These are phyloP conservation scores for Trametes cubensis DNA, from an alignment of 768 basidiomycete genomes.

Conservation along the genomic window DNA sequence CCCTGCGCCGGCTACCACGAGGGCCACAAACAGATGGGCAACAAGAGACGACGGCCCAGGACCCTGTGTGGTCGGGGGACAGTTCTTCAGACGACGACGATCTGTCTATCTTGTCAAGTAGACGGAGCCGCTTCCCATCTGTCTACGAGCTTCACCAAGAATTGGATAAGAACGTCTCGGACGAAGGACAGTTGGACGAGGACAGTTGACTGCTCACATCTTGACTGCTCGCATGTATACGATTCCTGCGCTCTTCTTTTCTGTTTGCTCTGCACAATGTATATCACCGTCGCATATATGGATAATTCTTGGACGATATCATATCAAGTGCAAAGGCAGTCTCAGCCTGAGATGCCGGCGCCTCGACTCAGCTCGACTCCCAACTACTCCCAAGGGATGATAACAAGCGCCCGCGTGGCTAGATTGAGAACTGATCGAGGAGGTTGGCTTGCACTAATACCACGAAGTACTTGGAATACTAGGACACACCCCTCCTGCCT, in stretches of 20 bases:
- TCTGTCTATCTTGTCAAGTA: slow-evolving; percentile 26
- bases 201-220: slow-evolving; percentile 3
- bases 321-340: no score
- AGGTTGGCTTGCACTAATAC: background rate
- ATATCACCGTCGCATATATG: no score
- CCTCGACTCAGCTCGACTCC: no score
- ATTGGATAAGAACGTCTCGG: slow-evolving; percentile 15
- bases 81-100: slow-evolving; percentile 35
- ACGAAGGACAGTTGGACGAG: slow-evolving; percentile 11
- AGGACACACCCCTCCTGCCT: background rate
- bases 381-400: no score
- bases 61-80: slow-evolving; percentile 29
- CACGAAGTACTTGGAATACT: slow-evolving; percentile 8
- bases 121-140: slow-evolving; percentile 23
- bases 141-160: slow-evolving; percentile 22
- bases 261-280: no score
- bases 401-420: background rate
- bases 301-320: no score
- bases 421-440: background rate
- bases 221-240: background rate
- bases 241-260: no score
- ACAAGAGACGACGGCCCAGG: slow-evolving; percentile 9
- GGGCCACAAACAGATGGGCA: background rate
- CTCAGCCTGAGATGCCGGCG: no score
- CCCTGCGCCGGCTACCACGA: slow-evolving; percentile 25